Percentiles rank a stretch among this genome's conserved stretches.
phyloP scores from a whole-genome alignment of 2,329 filamentous ascomycete genomes.

The Fusarium sterilihyphosum region DNA sequence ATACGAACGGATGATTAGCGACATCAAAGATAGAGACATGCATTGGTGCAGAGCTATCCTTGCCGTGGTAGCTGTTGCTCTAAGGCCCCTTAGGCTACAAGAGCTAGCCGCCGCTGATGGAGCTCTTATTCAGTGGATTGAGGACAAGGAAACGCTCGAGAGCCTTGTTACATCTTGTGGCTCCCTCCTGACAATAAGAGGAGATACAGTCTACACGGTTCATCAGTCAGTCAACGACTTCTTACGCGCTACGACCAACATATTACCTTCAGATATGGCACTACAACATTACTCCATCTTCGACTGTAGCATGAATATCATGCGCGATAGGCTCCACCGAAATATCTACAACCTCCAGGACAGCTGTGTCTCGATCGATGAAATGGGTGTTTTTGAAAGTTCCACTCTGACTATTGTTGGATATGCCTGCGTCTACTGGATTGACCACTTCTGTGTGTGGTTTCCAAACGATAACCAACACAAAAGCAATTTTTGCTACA shows the following conservation, averaged over 20 bases:
- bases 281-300: fast-evolving
- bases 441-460: not conserved
- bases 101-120: fast-evolving
- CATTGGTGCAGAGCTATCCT: fast-evolving
- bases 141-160: fast-evolving
- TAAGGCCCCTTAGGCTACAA: fast-evolving
- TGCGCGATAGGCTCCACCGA: fast-evolving
- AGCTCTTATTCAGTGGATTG: fast-evolving
- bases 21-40: fast-evolving
- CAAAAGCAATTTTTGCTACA: fast-evolving
- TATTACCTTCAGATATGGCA: fast-evolving
- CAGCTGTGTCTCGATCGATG: fast-evolving
- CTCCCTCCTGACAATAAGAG: fast-evolving
- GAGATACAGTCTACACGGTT: fast-evolving
- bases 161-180: fast-evolving
- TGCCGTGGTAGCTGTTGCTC: fast-evolving
- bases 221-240: not conserved
- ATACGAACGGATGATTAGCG: fast-evolving
- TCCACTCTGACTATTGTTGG: fast-evolving
- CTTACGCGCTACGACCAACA: fast-evolving
- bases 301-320: fast-evolving
- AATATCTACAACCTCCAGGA: fast-evolving
- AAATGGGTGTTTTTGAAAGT: fast-evolving
- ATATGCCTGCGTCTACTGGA: not conserved
- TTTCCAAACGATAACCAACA: fast-evolving